Base-by-base conservation (phyloP, 164 flowering plant species). In the Vitis cinerea region DNA sequence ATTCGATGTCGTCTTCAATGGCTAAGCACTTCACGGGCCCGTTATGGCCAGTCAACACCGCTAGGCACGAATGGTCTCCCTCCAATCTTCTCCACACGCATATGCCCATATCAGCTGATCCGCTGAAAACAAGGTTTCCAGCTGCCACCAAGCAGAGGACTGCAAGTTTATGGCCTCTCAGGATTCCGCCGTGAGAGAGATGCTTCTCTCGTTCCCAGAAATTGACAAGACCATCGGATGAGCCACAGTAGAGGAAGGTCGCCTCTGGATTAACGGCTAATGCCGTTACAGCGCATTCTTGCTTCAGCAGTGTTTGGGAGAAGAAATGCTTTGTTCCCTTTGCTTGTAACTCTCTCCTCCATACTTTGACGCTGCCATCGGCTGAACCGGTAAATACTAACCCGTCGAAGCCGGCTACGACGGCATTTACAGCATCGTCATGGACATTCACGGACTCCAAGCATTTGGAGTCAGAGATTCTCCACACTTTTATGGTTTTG, bases 221-320 rank as follows among this genome's bases (percentile, higher is more conserved):
- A 50, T 84, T 84, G 1, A 87, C 82, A 1, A 78, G 19, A 68
- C 89, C 89, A 53, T 87, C 86, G 0, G 89, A 85, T 0, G 85
- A 84, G 2, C 87, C 91, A 17, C 82, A 70, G 60, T 87, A 87
- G 0, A 85, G 62, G 4, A 80, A 6, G 1, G 77, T 72, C 1
- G 79, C 73, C 0, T 76, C 71, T 0, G 77, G 72, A 64, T 79
- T 78, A 4, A 85, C 70, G 0, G 83, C 86, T 53, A 87, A 47
- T 0, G 91, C 80, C 10, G 91, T 86, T 2, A 86, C 81, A 0
- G 91, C 91, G 37, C 86, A 81, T 17, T 87, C 91, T 59, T 84
- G 88, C 70, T 85, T 83, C 37, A 85, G 50, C 62, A 87, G 50
- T 0, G 83, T 81, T 50, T 85, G 86, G 1, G 84, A 81, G 48